These are phyloP conservation scores for Torulaspora globosa DNA, from an alignment of 1,139 yeast species.

Conservation along the genomic window DNA sequence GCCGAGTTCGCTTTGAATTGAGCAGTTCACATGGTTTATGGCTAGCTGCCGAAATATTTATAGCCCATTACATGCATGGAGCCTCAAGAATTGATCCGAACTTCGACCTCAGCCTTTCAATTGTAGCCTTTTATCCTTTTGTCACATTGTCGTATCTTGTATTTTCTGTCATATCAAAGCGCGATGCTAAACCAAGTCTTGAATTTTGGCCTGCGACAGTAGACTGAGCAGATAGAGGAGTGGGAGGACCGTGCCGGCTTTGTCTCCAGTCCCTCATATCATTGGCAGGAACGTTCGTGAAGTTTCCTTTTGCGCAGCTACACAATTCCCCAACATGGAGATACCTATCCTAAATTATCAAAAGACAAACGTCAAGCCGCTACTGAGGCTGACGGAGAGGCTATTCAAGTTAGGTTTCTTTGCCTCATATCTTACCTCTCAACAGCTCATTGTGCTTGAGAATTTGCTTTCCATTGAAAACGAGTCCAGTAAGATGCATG, in stretches of 20 bases:
- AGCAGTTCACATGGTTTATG: too few species aligned
- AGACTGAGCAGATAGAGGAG: not conserved
- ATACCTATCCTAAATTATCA: constrained; percentile 31
- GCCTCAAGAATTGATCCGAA: too few species aligned
- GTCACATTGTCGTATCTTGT: too few species aligned
- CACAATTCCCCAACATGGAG: constrained; percentile 11
- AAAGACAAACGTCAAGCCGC: constrained; percentile 26
- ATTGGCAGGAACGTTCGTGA: not conserved
- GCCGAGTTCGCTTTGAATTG: too few species aligned
- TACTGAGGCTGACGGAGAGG: constrained; percentile 48
- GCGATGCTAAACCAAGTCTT: not conserved
- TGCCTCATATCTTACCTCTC: constrained; percentile 57
- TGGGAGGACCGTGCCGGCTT: not conserved
- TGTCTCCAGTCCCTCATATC: not conserved
- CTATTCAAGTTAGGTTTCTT: constrained; percentile 49
- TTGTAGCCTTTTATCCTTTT: too few species aligned
- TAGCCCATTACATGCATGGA: too few species aligned
- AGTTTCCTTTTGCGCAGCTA: not conserved
- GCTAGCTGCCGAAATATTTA: too few species aligned
- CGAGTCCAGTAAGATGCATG: constrained; percentile 32
- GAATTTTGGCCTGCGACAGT: not conserved
- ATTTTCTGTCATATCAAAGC: not conserved
- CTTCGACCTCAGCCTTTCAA: too few species aligned
- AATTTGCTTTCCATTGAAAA: constrained; percentile 39
- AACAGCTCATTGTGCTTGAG: constrained; percentile 53